phyloP scores from a whole-genome alignment of 2,329 filamentous ascomycete species.

The Geosmithia morbida region DNA sequence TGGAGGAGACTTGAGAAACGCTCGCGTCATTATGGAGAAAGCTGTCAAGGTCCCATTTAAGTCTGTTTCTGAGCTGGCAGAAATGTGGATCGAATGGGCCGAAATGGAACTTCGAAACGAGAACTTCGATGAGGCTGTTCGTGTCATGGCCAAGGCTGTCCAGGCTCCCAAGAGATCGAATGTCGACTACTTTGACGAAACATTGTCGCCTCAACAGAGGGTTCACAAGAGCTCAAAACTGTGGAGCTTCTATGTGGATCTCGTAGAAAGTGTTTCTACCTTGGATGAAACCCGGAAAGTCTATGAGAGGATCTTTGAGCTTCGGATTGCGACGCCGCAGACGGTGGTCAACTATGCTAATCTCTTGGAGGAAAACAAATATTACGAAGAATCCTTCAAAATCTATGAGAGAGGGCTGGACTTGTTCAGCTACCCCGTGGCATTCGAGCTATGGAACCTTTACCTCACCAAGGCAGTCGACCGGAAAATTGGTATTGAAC shows the following conservation, averaged over 20 bases:
- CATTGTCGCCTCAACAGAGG: conserved; percentile 80
- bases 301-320: conserved; percentile 95
- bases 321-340: conserved; percentile 93
- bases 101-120: conserved; percentile 95
- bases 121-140: conserved; percentile 87
- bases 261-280: conserved; percentile 86
- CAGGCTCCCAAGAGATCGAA: conserved; percentile 95
- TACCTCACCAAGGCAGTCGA: conserved; percentile 97
- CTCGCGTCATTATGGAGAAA: conserved; percentile 91
- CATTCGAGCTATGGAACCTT: conserved; percentile 96
- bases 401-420: conserved; percentile 91
- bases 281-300: conserved; percentile 87
- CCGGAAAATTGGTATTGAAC: conserved; percentile 88
- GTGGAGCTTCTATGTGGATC: conserved; percentile 98
- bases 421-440: conserved; percentile 96
- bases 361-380: conserved; percentile 82
- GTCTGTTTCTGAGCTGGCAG: conserved; percentile 88
- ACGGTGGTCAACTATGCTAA: conserved; percentile 98
- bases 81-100: conserved; percentile 99
- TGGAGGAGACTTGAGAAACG: conserved; percentile 69
- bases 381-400: conserved; percentile 97
- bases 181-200: conserved; percentile 98
- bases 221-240: conserved; percentile 99
- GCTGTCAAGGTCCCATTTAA: conserved; percentile 97
- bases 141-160: conserved; percentile 93